phyloP scores from a whole-genome alignment of 805 yeast genomes.

The Maudiozyma bulderi region DNA sequence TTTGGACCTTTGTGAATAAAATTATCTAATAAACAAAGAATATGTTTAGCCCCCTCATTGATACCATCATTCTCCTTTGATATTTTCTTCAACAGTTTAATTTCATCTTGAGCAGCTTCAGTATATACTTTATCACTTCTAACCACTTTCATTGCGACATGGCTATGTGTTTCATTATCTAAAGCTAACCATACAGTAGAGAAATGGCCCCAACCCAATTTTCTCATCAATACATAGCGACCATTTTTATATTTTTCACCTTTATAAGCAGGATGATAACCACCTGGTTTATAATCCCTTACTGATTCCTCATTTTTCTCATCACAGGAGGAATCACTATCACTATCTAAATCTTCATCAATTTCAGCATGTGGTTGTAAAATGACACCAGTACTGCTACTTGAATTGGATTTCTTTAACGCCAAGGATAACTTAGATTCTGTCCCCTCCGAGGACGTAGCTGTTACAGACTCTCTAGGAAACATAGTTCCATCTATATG shows the following conservation, averaged over 20 bases:
- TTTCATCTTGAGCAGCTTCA: constrained; percentile 91
- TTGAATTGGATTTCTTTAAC: constrained; percentile 6
- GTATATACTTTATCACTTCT: constrained; percentile 84
- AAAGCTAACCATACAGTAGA: constrained; percentile 90
- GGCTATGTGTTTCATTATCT: constrained; percentile 43
- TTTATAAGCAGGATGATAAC: constrained; percentile 87
- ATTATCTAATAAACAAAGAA: constrained; percentile 71
- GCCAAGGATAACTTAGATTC: constrained; percentile 22
- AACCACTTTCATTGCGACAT: constrained; percentile 91
- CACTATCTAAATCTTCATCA: constrained; percentile 12
- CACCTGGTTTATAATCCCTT: constrained; percentile 83
- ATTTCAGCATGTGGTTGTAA: constrained; percentile 9
- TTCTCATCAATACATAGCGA: constrained; percentile 72
- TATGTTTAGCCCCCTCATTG: constrained; percentile 65
- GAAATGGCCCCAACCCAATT: constrained; percentile 98
- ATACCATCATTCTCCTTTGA: constrained; percentile 33
- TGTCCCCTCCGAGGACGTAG: background rate
- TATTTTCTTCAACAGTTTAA: constrained; percentile 61
- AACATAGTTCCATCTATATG: background rate
- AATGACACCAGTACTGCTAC: background rate
- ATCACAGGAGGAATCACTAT: constrained; percentile 30
- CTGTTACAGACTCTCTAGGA: background rate
- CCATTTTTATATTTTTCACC: constrained; percentile 78
- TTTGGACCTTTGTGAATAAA: constrained; percentile 83
- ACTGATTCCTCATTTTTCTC: constrained; percentile 69